Evolutionary conservation across 805 yeast genomes (phyloP).

Genomic region (Kodamaea leandrae): DNA sequence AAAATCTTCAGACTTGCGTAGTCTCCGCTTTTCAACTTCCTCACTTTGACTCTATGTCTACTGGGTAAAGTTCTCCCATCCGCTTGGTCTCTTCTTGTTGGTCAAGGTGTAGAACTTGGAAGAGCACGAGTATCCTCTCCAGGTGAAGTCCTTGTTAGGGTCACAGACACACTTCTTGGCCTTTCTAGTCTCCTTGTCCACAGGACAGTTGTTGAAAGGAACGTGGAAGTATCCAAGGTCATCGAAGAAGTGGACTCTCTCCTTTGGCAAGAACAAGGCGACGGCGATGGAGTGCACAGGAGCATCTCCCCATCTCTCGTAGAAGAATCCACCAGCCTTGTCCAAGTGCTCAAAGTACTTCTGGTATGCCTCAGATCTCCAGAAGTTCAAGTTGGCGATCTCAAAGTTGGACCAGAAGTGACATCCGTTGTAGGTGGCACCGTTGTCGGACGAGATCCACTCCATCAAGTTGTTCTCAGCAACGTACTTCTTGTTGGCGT

Average conservation of each 20-base stretch:
- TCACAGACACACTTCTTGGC: constrained; percentile 71
- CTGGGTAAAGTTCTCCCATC: constrained; percentile 63
- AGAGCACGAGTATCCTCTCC: constrained; percentile 72
- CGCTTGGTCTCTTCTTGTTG: constrained; percentile 57
- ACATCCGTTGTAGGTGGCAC: constrained; percentile 71
- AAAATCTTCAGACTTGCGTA: too few relatives aligned
- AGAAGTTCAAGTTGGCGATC: constrained; percentile 68
- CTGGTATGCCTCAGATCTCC: constrained; percentile 69
- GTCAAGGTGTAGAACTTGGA: constrained; percentile 56
- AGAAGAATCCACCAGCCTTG: constrained; percentile 85
- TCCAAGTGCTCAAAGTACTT: constrained; percentile 74
- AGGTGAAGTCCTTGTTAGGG: constrained; percentile 71
- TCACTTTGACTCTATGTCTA: constrained; percentile 15
- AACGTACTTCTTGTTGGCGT: constrained; percentile 57
- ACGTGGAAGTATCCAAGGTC: constrained; percentile 84
- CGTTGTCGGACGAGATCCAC: constrained; percentile 67
- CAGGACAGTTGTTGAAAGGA: constrained; percentile 81
- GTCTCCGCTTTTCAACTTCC: too few relatives aligned
- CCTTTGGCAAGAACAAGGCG: constrained; percentile 67
- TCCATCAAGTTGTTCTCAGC: constrained; percentile 65
- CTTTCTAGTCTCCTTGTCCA: constrained; percentile 55
- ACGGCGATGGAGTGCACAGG: constrained; percentile 91
- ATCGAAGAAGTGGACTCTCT: constrained; percentile 71
- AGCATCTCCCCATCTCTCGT: constrained; percentile 94
- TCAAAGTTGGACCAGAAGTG: constrained; percentile 94